These are phyloP conservation scores for Moesziomyces antarcticus DNA, from an alignment of 1,284 basidiomycete species.

Conservation along the genomic window DNA sequence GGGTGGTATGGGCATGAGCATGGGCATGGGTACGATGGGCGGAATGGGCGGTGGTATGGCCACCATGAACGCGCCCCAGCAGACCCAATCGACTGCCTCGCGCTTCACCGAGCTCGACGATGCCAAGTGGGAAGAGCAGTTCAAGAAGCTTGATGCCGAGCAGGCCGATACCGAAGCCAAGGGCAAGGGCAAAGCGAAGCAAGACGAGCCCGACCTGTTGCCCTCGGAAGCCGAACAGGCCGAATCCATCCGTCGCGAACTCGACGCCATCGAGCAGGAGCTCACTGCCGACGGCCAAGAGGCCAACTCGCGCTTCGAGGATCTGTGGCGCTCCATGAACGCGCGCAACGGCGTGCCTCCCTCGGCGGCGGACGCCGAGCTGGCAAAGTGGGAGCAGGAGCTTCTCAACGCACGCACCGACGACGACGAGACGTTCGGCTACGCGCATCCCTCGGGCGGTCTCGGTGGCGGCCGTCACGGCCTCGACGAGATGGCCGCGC, in stretches of 20 bases:
- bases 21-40: conserved; percentile 38
- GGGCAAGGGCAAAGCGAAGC: conserved; percentile 58
- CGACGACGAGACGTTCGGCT: conserved; percentile 70
- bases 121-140: conserved; percentile 63
- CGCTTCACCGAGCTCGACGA: conserved; percentile 63
- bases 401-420: conserved; percentile 73
- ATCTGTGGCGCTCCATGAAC: conserved; percentile 66
- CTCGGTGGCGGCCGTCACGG: conserved; percentile 56
- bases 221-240: conserved; percentile 60
- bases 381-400: conserved; percentile 79
- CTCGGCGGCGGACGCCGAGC: conserved; percentile 55
- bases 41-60: conserved; percentile 36
- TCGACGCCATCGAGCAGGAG: conserved; percentile 60
- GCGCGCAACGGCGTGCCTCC: conserved; percentile 44
- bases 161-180: conserved; percentile 53
- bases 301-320: conserved; percentile 60
- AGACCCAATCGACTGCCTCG: conserved; percentile 26
- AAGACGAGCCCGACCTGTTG: conserved; percentile 33
- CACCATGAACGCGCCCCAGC: conserved; percentile 17
- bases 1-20: conserved; percentile 44
- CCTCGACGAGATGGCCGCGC: conserved; percentile 54
- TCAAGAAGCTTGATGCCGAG: conserved; percentile 60
- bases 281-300: conserved; percentile 54
- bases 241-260: conserved; percentile 51
- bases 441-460: conserved; percentile 62